These are phyloP conservation scores for Silene coronaria DNA, from an alignment of 179 eudicot species.

Conservation along the genomic window DNA sequence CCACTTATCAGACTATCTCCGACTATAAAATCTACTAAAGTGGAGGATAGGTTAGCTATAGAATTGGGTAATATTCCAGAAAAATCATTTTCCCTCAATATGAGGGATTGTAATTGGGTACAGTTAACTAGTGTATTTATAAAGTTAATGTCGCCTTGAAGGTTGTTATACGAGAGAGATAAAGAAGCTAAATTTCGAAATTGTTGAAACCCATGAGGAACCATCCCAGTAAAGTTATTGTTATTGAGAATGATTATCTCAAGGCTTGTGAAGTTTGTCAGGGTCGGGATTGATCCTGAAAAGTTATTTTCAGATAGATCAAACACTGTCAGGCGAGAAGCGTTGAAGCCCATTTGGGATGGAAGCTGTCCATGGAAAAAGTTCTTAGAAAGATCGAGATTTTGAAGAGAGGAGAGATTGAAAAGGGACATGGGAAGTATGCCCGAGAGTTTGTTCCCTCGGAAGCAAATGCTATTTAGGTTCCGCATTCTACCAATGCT, in stretches of 20 bases:
- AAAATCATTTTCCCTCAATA: neutral
- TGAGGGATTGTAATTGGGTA: neutral
- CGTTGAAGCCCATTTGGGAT: conserved; percentile 4
- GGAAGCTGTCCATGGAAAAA: conserved; percentile 24
- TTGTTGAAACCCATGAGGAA: neutral
- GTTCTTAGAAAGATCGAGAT: neutral
- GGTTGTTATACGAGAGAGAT: neutral
- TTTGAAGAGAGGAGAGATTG: conserved; percentile 17
- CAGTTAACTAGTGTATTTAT: conserved; percentile 14
- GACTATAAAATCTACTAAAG: neutral
- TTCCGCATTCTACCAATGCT: conserved; percentile 5
- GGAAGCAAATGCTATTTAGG: conserved; percentile 6
- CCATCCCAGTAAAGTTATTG: conserved; percentile 18
- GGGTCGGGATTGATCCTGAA: conserved; percentile 20
- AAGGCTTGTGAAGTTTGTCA: conserved; percentile 14
- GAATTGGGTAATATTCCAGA: conserved; percentile 11
- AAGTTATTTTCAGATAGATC: conserved; percentile 1
- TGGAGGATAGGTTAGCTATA: conserved; percentile 11
- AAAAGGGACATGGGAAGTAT: conserved; percentile 18
- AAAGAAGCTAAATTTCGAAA: neutral
- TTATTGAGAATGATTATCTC: neutral
- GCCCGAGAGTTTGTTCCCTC: conserved; percentile 18
- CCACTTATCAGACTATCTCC: conserved; percentile 7
- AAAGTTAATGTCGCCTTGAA: conserved; percentile 22
- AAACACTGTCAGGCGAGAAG: neutral